Conservation (phyloP, 495 filamentous ascomycete species). For the Podospora australis region DNA sequence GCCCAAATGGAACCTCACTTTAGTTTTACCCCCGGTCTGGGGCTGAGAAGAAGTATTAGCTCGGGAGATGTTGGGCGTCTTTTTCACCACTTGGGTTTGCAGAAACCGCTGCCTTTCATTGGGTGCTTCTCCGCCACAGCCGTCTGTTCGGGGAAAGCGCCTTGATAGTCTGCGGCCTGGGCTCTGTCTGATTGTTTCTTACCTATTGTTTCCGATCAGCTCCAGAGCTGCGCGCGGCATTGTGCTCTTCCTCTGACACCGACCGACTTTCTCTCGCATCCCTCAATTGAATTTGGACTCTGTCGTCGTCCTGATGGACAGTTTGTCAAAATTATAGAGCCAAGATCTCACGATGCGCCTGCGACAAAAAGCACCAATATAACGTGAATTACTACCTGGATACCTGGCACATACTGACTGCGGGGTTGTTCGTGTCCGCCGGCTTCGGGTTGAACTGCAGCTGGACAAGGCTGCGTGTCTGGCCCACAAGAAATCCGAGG, state of each 20-base stretch:
- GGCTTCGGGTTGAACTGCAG: neutral
- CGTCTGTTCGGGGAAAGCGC: constrained; percentile 1
- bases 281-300: neutral
- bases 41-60: too few species aligned
- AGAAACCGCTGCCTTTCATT: neutral
- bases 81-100: too few species aligned
- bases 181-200: neutral
- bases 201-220: neutral
- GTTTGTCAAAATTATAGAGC: neutral
- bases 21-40: too few species aligned
- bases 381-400: too few species aligned
- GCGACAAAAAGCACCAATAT: too few species aligned
- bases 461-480: neutral
- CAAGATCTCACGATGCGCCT: neutral
- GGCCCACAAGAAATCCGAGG: neutral
- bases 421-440: neutral
- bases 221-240: neutral
- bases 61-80: too few species aligned
- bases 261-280: neutral
- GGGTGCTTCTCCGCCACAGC: neutral
- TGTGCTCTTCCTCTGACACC: neutral
- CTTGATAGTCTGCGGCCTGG: neutral
- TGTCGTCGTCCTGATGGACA: neutral
- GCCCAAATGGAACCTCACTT: too few species aligned
- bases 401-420: neutral